Base-by-base conservation (phyloP, 2,329 filamentous ascomycete species). In the Talaromyces sp. region DNA sequence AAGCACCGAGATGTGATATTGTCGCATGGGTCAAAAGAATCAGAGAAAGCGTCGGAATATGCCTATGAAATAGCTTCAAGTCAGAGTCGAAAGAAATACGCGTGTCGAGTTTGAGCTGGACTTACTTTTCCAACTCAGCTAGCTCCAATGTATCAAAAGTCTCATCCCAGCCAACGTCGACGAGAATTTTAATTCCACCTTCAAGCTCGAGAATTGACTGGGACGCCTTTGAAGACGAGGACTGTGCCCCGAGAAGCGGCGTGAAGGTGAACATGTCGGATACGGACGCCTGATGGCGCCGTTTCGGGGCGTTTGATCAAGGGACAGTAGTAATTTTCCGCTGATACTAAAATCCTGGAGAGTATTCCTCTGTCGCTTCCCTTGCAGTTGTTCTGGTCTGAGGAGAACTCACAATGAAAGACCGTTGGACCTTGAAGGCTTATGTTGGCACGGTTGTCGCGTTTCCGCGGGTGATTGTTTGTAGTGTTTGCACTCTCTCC, bases 121-220 rank as follows among this genome's bases (percentile, higher is more conserved):
- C 82, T 66, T 83, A 95, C 89, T 91, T 94, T 77, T 97, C 93
- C 63, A 99, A 84, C 76, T 94, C 90, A 68, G 87, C 87, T 57
- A 99, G 85, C 80, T 91, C 89, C 63, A 85, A 84, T 32, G 86
- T 85, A 71, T 96, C 89, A 72, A 99, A 97, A 2, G 85, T 84
- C 73, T 96, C 91, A 72, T 97, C 92, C 94, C 94, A 99, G 62
- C 94, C 94, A 51, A 97, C 88, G 72, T 97, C 93, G 41, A 99
- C 86, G 58, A 99, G 83, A 57, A 99, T 86, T 75, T 97, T 97
- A 77, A 99, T 89, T 61, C 93, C 94, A 65, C 93, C 93, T 79
- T 99, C 94, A 59, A 99, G 88, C 79, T 97, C 93, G 54, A 99
- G 81, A 38, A 99, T 85, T n/a, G 94, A 97, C 74, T 97, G 92